Percentiles rank a stretch among this genome's conserved stretches.
These are phyloP conservation scores for Asterionellopsis glacialis DNA, from an alignment of 108 stramenopile species.

Conservation along the genomic window DNA sequence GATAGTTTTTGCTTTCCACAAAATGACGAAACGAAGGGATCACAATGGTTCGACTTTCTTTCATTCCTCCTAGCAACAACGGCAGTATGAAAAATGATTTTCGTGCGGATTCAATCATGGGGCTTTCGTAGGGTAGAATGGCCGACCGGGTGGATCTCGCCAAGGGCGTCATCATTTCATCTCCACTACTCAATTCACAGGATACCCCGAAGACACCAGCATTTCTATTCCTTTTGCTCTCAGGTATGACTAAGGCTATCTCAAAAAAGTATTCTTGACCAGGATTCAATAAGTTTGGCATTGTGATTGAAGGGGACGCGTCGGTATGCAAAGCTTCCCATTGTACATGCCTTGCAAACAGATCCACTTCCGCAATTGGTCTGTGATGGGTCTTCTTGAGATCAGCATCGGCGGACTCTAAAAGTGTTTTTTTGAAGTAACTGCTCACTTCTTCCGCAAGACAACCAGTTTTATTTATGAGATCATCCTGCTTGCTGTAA, in stretches of 20 bases:
- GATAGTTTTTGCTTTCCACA: slow-evolving; percentile 41
- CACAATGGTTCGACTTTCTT: slow-evolving; percentile 56
- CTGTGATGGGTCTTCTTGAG: background rate
- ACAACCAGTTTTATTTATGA: background rate
- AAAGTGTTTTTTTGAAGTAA: background rate
- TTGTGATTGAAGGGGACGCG: slow-evolving; percentile 19
- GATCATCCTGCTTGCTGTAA: background rate
- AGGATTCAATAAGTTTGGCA: slow-evolving; percentile 29
- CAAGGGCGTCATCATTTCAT: slow-evolving; percentile 27
- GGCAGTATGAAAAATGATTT: slow-evolving; percentile 52
- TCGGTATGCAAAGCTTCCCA: slow-evolving; percentile 27
- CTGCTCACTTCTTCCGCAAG: background rate
- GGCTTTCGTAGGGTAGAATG: slow-evolving; percentile 69
- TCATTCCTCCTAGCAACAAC: slow-evolving; percentile 48
- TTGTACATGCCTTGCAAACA: slow-evolving; percentile 29
- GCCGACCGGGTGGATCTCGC: slow-evolving; percentile 60
- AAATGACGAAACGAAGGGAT: slow-evolving; percentile 69
- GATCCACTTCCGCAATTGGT: slow-evolving; percentile 39
- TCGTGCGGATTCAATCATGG: slow-evolving; percentile 45
- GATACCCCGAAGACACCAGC: slow-evolving; percentile 25
- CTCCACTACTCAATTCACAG: slow-evolving; percentile 15
- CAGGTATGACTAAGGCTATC: slow-evolving; percentile 55
- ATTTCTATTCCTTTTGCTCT: slow-evolving; percentile 50
- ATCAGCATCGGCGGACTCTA: background rate
- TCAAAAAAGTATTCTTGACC: slow-evolving; percentile 60